These are phyloP conservation scores for Falciphora oryzae DNA, from an alignment of 2,329 filamentous ascomycete species.

Conservation along the genomic window DNA sequence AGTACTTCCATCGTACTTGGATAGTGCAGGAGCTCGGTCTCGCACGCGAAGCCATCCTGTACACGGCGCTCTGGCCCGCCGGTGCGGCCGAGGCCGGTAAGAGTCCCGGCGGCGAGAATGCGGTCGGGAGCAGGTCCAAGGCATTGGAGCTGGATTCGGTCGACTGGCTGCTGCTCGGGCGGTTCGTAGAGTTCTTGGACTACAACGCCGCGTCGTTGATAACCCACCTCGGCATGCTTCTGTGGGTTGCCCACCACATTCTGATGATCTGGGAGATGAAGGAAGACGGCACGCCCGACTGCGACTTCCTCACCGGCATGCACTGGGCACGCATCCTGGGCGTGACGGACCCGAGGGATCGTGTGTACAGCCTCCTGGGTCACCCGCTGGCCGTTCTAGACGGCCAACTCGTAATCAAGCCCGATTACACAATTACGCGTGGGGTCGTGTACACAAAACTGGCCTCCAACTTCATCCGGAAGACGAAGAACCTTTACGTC, in stretches of 20 bases:
- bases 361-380: constrained; percentile 14
- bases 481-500: constrained; percentile 12
- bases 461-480: constrained; percentile 13
- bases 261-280: constrained; percentile 15
- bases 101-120: not conserved
- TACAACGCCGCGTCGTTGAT: constrained; percentile 14
- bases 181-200: constrained; percentile 14
- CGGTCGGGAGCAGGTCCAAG: constrained; percentile 1
- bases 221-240: constrained; percentile 12
- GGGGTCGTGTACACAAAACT: constrained; percentile 14
- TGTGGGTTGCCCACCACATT: constrained; percentile 15
- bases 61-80: constrained; percentile 11
- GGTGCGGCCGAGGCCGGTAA: not conserved
- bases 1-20: constrained; percentile 18
- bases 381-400: constrained; percentile 12
- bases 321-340: constrained; percentile 15
- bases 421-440: constrained; percentile 14
- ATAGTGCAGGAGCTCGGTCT: constrained; percentile 20
- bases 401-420: constrained; percentile 12
- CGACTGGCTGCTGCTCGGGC: constrained; percentile 13
- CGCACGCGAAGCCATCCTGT: constrained; percentile 15
- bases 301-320: constrained; percentile 15
- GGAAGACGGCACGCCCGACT: constrained; percentile 12
- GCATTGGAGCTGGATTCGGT: constrained; percentile 12
- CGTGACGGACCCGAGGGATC: constrained; percentile 15